phyloP scores from a whole-genome alignment of 805 yeast genomes.

The Lachancea quebecensis region DNA sequence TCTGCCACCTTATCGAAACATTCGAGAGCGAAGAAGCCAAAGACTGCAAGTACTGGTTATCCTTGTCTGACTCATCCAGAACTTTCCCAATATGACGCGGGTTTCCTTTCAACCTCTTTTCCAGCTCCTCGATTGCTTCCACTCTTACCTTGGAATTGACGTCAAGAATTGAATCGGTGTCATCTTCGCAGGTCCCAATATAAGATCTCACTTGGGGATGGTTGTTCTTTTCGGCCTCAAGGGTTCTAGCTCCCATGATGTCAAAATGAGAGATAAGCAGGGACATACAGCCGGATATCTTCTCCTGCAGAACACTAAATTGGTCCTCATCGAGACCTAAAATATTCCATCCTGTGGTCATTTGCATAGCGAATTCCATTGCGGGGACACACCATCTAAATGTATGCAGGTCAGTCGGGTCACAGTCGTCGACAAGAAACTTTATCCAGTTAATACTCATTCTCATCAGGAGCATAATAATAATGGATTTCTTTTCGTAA shows the following conservation, averaged over 20 bases:
- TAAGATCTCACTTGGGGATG: conserved; percentile 28
- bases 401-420: conserved; percentile 83
- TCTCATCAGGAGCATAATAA: conserved; percentile 65
- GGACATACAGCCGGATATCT: conserved; percentile 93
- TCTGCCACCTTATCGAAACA: conserved; percentile 94
- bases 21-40: conserved; percentile 85
- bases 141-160: conserved; percentile 63
- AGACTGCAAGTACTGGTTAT: conserved; percentile 77
- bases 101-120: conserved; percentile 39
- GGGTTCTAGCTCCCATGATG: conserved; percentile 93
- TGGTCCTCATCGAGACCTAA: conserved; percentile 72
- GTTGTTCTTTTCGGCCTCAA: conserved; percentile 46
- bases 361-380: conserved; percentile 89
- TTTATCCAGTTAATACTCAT: conserved; percentile 86
- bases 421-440: conserved; percentile 89
- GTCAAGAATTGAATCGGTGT: conserved; percentile 46
- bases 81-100: conserved; percentile 74
- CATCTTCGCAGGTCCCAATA: conserved; percentile 37
- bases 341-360: conserved; percentile 86
- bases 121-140: conserved; percentile 58
- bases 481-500: conserved; percentile 48
- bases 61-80: conserved; percentile 78
- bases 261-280: conserved; percentile 91
- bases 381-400: conserved; percentile 97
- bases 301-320: conserved; percentile 61